Evolutionary conservation across 2,329 filamentous ascomycete genomes (phyloP), one percentile per base, ranked within the genome.

Genomic region (Geosmithia putterillii): DNA sequence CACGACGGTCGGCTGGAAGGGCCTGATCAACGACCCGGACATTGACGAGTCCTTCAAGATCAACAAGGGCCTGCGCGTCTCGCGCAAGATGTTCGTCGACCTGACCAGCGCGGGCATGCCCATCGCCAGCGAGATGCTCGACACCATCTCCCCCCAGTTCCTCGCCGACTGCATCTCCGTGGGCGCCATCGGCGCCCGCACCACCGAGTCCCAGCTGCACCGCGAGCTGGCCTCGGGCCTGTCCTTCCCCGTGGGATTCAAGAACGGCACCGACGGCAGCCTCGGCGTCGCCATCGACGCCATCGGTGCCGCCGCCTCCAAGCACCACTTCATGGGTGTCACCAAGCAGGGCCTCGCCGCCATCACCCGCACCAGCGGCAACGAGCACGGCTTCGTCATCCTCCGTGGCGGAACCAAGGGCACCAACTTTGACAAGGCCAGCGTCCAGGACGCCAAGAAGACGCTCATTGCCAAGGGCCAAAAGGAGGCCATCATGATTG

Each of bases 1-100:
- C 48, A 98, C 92, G 41, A 98, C 92, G 1, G 89, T 98, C 41
- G 92, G 92, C 60, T 98, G 92, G 92, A 98, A 98, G 70, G 92
- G 92, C 42, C 74, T 98, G 63, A 95, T 98, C 74, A 98, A 98
- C 67, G 92, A 98, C 64, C 92, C 92, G 2, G 89, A 96, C 57
- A 95, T 98, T 61, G 87, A 98, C 64, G 83, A 92, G 62, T 92
- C 83, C 58, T 98, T 85, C 82, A 79, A 95, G 70, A 98, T 98
- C 73, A 98, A 98, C 79, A 96, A 96, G 74, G 92, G 92, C 43
- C 76, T 98, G 45, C 80, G 87, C 23, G 80, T 95, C 45, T 90
- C 86, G n/a, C 78, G 92, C 54, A 83, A 95, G 68, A 75, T 98
- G 59, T 98, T 95, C 70, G 79, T 83, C 54, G 89, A 96, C 58